phyloP scores from a whole-genome alignment of 495 filamentous ascomycete genomes.

The Penicillium cataractarum region DNA sequence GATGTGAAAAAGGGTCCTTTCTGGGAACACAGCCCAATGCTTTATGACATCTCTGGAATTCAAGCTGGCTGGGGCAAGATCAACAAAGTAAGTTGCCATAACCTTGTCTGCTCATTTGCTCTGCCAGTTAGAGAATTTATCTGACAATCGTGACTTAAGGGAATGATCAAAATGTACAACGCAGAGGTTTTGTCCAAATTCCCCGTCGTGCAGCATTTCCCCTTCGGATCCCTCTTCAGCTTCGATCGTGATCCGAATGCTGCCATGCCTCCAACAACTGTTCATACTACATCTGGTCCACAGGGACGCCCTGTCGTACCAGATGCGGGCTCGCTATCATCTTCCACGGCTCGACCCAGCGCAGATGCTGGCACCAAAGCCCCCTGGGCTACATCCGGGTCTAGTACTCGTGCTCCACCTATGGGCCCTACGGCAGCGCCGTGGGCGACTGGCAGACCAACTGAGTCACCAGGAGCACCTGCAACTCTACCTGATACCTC shows the following conservation, averaged over 20 bases:
- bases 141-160: conserved; percentile 39
- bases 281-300: conserved; percentile 64
- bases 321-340: conserved; percentile 21
- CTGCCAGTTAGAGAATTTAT: not conserved
- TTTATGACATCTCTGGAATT: conserved; percentile 93
- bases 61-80: conserved; percentile 95
- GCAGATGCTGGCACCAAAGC: conserved; percentile 45
- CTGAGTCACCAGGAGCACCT: conserved; percentile 12
- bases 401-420: conserved; percentile 22
- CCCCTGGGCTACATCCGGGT: conserved; percentile 48
- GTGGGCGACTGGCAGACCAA: conserved; percentile 40
- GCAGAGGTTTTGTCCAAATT: conserved; percentile 72
- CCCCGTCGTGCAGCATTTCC: conserved; percentile 72
- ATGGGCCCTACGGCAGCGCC: conserved; percentile 46
- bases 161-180: conserved; percentile 76
- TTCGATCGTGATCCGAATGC: conserved; percentile 79
- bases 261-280: conserved; percentile 41
- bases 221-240: conserved; percentile 76
- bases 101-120: not conserved
- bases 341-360: conserved; percentile 22
- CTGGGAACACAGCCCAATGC: conserved; percentile 96
- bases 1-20: conserved; percentile 98
- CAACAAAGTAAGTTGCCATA: conserved; percentile 69
- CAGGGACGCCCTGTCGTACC: conserved; percentile 37
- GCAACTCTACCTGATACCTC: conserved; percentile 36